Evolutionary conservation across 2,329 filamentous ascomycete genomes (phyloP).

Genomic region (Penicillium sp.): DNA sequence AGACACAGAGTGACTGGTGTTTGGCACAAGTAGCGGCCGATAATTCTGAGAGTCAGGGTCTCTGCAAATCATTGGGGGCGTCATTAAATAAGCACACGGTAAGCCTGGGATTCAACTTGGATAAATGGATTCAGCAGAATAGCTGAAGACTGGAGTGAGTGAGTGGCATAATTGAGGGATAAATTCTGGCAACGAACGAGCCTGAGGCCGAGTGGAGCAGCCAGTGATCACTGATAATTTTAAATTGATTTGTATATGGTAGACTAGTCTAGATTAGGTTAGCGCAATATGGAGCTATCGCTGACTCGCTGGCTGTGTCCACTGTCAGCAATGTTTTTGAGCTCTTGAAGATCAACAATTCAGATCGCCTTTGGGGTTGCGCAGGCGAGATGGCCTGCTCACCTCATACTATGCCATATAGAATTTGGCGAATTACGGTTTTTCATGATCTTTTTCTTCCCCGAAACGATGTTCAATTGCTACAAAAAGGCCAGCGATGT

Average conservation of each 20-base stretch:
- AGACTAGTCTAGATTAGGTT: neutral
- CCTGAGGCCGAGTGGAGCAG: no score
- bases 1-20: slow-evolving; percentile 4
- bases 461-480: neutral
- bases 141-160: no score
- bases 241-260: no score
- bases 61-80: slow-evolving; percentile 6
- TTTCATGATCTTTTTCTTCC: slow-evolving; percentile 1
- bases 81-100: neutral
- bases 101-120: neutral
- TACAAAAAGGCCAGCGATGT: neutral
- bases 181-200: no score
- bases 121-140: neutral
- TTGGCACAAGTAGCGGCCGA: slow-evolving; percentile 6
- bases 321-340: neutral
- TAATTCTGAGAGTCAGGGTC: slow-evolving; percentile 4
- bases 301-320: neutral
- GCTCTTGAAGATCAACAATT: neutral
- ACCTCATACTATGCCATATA: slow-evolving; percentile 5
- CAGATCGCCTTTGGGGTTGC: neutral
- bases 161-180: no score
- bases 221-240: no score
- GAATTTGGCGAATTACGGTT: neutral
- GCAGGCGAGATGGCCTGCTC: slow-evolving; percentile 7
- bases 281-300: neutral